These are phyloP conservation scores for Coniochaeta pulveracea DNA, from an alignment of 2,329 filamentous ascomycete genomes.

Conservation along the genomic window DNA sequence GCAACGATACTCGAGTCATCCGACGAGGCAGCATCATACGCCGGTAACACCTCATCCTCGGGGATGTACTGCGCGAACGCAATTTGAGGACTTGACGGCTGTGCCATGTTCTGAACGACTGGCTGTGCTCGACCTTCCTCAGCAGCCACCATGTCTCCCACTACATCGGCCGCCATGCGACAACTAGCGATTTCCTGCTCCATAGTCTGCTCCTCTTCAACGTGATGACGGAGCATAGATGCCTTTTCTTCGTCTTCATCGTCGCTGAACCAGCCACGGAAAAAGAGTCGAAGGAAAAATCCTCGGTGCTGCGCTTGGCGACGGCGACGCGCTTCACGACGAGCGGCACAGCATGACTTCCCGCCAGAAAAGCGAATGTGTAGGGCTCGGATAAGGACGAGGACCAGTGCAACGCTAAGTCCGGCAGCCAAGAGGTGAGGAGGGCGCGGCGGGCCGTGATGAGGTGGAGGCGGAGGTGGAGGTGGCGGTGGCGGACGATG, in stretches of 20 bases:
- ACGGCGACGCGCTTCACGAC: slow-evolving; percentile 12
- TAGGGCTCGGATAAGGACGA: slow-evolving; percentile 14
- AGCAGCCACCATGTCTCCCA: slow-evolving; percentile 32
- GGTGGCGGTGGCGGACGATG: slow-evolving; percentile 3
- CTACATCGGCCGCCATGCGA: slow-evolving; percentile 30
- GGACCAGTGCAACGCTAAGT: slow-evolving; percentile 14
- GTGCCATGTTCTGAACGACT: slow-evolving; percentile 7
- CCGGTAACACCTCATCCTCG: slow-evolving; percentile 27
- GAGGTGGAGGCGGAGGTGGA: neutral
- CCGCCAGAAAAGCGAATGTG: slow-evolving; percentile 16
- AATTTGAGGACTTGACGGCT: slow-evolving; percentile 14
- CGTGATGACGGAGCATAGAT: slow-evolving; percentile 16
- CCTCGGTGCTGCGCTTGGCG: slow-evolving; percentile 9
- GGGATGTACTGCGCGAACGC: slow-evolving; percentile 18
- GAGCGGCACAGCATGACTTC: slow-evolving; percentile 13
- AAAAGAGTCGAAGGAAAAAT: slow-evolving; percentile 19
- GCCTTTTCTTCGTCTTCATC: slow-evolving; percentile 25
- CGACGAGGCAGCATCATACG: slow-evolving; percentile 25
- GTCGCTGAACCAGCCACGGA: slow-evolving; percentile 13
- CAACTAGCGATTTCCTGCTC: slow-evolving; percentile 37
- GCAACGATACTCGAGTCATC: slow-evolving; percentile 23
- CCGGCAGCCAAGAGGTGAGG: slow-evolving; percentile 6
- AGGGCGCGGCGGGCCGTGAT: slow-evolving; percentile 6
- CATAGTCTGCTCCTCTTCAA: slow-evolving; percentile 24
- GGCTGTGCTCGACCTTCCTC: slow-evolving; percentile 23